Percentiles rank a stretch among this genome's conserved stretches.
Evolutionary conservation across 108 stramenopile genomes (phyloP).

Genomic region (Aurantiochytrium sp.): DNA sequence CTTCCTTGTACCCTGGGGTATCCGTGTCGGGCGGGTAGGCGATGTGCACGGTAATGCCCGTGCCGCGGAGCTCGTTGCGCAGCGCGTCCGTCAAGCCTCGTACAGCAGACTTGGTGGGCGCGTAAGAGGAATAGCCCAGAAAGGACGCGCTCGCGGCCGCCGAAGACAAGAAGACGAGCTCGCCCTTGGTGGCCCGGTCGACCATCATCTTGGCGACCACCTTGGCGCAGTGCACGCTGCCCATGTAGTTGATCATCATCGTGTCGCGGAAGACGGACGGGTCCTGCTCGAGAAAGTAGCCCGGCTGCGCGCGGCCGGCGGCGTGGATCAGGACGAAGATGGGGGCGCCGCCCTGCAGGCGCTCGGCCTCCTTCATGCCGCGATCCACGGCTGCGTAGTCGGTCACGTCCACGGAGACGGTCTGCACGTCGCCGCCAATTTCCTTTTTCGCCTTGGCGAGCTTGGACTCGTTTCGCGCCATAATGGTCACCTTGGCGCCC

Average conservation of each 20-base stretch:
- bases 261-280: not conserved
- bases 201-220: not conserved
- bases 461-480: conserved; percentile 9
- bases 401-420: not conserved
- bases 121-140: conserved; percentile 75
- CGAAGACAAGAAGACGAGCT: not conserved
- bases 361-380: not conserved
- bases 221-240: conserved; percentile 1
- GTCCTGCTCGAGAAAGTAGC: conserved; percentile 22
- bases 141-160: conserved; percentile 34
- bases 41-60: conserved; percentile 59
- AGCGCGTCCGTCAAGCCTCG: conserved; percentile 74
- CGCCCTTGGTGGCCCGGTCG: not conserved
- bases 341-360: not conserved
- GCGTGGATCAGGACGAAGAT: not conserved
- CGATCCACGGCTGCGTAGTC: not conserved
- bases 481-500: conserved; percentile 24
- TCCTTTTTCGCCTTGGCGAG: not conserved
- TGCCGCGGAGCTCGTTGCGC: conserved; percentile 62
- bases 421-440: not conserved
- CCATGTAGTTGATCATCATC: not conserved
- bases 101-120: conserved; percentile 76
- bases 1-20: conserved; percentile 86
- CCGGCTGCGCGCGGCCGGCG: not conserved
- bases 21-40: conserved; percentile 93